Evolutionary conservation across 805 yeast genomes (phyloP).

Genomic region (Phaffomyces thermotolerans): DNA sequence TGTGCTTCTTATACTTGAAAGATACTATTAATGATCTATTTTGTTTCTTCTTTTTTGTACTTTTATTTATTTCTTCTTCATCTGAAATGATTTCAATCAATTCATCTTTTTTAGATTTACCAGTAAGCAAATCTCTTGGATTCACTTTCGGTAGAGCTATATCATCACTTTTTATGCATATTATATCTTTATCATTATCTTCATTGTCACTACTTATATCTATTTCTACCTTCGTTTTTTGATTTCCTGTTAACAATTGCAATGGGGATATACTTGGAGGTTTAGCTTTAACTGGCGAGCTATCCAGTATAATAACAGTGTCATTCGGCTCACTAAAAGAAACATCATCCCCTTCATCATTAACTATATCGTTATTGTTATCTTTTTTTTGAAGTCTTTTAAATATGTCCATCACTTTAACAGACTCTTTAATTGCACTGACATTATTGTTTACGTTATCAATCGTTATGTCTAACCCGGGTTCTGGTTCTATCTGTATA

Average conservation of each 20-base stretch:
- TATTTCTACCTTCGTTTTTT: neutral
- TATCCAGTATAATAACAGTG: neutral
- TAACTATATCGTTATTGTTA: no score
- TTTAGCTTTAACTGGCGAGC: neutral
- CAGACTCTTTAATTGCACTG: neutral
- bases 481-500: neutral
- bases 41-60: slow-evolving; percentile 1
- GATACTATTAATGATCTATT: slow-evolving; percentile 5
- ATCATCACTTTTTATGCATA: neutral
- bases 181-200: neutral
- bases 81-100: slow-evolving; percentile 14
- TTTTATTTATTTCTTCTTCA: slow-evolving; percentile 2
- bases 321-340: no score
- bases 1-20: slow-evolving; percentile 16
- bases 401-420: slow-evolving; percentile 6
- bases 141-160: neutral
- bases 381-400: neutral
- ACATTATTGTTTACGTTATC: neutral
- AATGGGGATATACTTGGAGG: neutral
- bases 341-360: neutral
- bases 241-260: slow-evolving; percentile 1
- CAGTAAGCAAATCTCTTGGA: slow-evolving; percentile 1
- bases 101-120: neutral
- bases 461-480: slow-evolving; percentile 1
- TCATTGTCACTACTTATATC: neutral